A percentile compares a stretch with the other conserved stretches of the same genome.
Conservation (phyloP, 2,329 filamentous ascomycete species). For the Colletotrichum sp. region DNA sequence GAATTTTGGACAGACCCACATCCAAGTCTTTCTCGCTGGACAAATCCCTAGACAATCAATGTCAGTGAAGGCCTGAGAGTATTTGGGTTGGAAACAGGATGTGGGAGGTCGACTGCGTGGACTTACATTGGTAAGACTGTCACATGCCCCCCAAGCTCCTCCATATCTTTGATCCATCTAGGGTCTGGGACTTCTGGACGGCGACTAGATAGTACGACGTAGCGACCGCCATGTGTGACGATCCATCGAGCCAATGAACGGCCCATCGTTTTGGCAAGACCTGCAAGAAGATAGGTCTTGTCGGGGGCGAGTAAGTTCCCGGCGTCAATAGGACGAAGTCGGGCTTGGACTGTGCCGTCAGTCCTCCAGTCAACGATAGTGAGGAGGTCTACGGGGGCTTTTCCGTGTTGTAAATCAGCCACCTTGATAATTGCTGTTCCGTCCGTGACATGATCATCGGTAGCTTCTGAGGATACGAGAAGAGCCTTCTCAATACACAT, state of each 20-base stretch:
- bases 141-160: neutral
- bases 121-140: conserved; percentile 14
- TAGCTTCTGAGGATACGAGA: neutral
- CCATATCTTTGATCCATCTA: conserved; percentile 2
- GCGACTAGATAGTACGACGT: conserved; percentile 40
- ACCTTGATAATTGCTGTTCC: neutral
- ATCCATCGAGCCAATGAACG: conserved; percentile 40
- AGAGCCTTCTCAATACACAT: neutral
- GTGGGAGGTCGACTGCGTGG: neutral
- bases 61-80: neutral
- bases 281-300: conserved; percentile 36
- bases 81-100: neutral
- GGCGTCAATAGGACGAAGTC: neutral
- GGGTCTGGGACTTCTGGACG: conserved; percentile 26
- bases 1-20: conserved; percentile 16
- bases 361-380: neutral
- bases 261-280: conserved; percentile 34
- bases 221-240: conserved; percentile 33
- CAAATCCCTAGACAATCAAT: neutral
- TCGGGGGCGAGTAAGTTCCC: conserved; percentile 18
- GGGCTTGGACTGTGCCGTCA: neutral
- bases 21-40: conserved; percentile 19
- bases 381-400: neutral
- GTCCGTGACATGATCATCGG: neutral
- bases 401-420: neutral